phyloP scores from a whole-genome alignment of 805 yeast species.

The Starmerella asiatica region DNA sequence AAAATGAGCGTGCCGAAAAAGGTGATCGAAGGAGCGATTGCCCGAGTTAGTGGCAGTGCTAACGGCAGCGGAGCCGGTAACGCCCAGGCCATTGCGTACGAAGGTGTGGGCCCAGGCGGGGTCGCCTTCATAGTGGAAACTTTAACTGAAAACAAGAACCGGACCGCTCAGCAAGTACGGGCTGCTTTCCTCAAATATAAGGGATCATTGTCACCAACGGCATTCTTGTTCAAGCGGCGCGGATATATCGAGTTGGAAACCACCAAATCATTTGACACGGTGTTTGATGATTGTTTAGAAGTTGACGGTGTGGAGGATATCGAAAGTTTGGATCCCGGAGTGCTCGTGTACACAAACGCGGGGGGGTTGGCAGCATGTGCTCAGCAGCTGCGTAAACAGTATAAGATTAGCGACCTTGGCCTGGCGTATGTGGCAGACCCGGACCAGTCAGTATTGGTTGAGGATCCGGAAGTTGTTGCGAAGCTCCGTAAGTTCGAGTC shows the following conservation, averaged over 20 bases:
- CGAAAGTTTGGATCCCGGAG: constrained; percentile 26
- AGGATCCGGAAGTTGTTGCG: constrained; percentile 40
- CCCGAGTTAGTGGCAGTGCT: constrained; percentile 32
- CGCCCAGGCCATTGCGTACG: constrained; percentile 49
- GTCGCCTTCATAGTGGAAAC: constrained; percentile 77
- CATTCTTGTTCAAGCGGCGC: constrained; percentile 59
- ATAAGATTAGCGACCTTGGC: constrained; percentile 55
- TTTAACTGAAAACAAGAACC: constrained; percentile 71
- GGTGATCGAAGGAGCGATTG: constrained; percentile 76
- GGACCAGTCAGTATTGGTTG: constrained; percentile 40
- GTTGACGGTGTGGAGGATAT: constrained; percentile 48
- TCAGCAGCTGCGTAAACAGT: constrained; percentile 41
- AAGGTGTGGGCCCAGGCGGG: constrained; percentile 88
- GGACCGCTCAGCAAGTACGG: constrained; percentile 65
- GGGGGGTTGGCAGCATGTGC: constrained; percentile 50
- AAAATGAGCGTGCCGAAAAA: constrained; percentile 66
- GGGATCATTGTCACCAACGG: constrained; percentile 60
- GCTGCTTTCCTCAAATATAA: constrained; percentile 53
- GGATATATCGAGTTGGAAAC: constrained; percentile 53
- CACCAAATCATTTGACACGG: constrained; percentile 39
- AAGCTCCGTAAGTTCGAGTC: constrained; percentile 45
- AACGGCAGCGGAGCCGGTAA: constrained; percentile 72
- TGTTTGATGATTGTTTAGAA: constrained; percentile 65
- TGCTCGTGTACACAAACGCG: constrained; percentile 51
- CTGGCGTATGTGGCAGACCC: constrained; percentile 58